Conservation (phyloP, 2,329 filamentous ascomycete species). For the Chrysoporthe austroafricana region DNA sequence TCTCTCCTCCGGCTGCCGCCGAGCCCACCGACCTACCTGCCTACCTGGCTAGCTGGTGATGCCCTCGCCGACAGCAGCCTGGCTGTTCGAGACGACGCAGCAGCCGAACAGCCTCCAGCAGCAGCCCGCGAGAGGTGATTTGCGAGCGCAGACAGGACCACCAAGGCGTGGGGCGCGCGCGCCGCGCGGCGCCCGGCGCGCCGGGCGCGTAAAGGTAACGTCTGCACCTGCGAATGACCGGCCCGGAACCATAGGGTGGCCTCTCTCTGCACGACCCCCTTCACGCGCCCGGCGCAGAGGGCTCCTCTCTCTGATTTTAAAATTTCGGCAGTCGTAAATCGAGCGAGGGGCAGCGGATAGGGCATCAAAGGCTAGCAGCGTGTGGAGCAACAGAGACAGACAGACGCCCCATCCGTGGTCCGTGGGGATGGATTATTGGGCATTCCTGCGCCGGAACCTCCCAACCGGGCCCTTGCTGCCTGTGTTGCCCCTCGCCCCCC, state of each 20-base stretch:
- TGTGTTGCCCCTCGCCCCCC: too few relatives aligned
- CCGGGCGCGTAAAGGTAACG: conserved; percentile 3
- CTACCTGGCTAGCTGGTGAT: background rate
- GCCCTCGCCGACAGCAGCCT: background rate
- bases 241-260: too few relatives aligned
- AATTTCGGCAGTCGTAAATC: background rate
- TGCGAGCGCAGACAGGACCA: background rate
- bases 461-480: background rate
- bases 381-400: too few relatives aligned
- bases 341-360: too few relatives aligned
- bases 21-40: background rate
- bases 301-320: background rate
- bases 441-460: background rate
- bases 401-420: background rate
- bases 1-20: background rate
- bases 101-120: background rate
- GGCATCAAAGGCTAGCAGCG: too few relatives aligned
- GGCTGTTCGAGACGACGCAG: background rate
- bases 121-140: conserved; percentile 1
- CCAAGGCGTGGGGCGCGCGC: too few relatives aligned
- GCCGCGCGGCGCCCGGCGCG: background rate
- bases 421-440: background rate
- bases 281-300: background rate
- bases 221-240: conserved; percentile 4
- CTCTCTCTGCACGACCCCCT: too few relatives aligned